These are phyloP conservation scores for Amylostereum areolatum DNA, from an alignment of 1,284 basidiomycete genomes.

Conservation along the genomic window DNA sequence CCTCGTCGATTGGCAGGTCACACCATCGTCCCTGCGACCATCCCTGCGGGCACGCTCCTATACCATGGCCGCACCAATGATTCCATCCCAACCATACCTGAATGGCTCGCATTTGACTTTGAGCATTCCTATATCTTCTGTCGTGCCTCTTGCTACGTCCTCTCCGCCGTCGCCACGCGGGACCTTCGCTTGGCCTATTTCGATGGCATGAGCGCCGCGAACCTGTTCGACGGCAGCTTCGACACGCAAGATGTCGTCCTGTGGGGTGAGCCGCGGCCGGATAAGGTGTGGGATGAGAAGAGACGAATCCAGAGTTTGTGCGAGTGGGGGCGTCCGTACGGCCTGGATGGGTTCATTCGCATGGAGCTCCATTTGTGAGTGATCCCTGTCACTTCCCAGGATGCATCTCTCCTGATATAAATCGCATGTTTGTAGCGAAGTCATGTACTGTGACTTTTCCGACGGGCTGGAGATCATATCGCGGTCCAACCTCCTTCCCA, in stretches of 20 bases:
- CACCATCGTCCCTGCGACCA: slow-evolving; percentile 4
- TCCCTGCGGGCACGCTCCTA: slow-evolving; percentile 8
- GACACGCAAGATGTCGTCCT: slow-evolving; percentile 6
- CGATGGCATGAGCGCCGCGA: slow-evolving; percentile 7
- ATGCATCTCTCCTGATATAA: not conserved
- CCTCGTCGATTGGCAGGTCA: slow-evolving; percentile 4
- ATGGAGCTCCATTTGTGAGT: slow-evolving; percentile 44
- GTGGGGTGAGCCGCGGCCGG: not conserved
- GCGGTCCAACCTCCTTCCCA: slow-evolving; percentile 9
- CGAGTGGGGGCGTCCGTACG: slow-evolving; percentile 1
- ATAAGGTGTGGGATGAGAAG: not conserved
- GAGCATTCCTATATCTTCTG: slow-evolving; percentile 10
- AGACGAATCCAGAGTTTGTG: slow-evolving; percentile 2
- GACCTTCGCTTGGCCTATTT: slow-evolving; percentile 8
- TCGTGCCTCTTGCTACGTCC: not conserved
- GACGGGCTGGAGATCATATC: slow-evolving; percentile 32
- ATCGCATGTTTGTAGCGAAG: slow-evolving; percentile 28
- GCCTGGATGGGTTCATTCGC: slow-evolving; percentile 18
- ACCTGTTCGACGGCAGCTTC: slow-evolving; percentile 2
- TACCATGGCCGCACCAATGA: slow-evolving; percentile 10
- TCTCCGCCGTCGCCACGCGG: slow-evolving; percentile 2
- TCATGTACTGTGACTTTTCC: slow-evolving; percentile 45
- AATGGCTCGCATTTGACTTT: slow-evolving; percentile 13
- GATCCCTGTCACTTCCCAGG: not conserved
- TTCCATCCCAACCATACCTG: slow-evolving; percentile 1